Evolutionary conservation across 257 asterid species (phyloP).

Genomic region (Ballota nigra): DNA sequence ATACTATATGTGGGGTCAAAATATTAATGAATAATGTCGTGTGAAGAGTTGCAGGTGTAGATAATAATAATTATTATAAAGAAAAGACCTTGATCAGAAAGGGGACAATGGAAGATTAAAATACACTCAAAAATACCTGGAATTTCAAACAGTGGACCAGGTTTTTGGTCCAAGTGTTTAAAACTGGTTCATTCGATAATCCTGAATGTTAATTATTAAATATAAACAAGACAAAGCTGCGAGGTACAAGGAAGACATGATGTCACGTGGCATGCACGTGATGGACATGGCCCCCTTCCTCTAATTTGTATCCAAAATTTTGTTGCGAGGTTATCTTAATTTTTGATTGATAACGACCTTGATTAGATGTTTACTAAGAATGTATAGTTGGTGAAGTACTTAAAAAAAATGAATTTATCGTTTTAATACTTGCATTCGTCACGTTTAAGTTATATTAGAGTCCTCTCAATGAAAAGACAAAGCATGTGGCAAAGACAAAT

Average conservation of each 20-base stretch:
- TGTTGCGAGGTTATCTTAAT: background rate
- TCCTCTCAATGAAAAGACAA: too few species aligned
- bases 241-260: conserved; percentile 31
- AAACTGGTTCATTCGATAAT: conserved; percentile 20
- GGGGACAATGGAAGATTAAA: conserved; percentile 39
- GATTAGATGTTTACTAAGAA: too few species aligned
- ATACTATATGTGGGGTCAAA: conserved; percentile 12
- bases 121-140: conserved; percentile 21
- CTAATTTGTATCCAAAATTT: background rate
- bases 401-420: too few species aligned
- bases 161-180: conserved; percentile 33
- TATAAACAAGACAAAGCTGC: conserved; percentile 28
- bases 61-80: background rate
- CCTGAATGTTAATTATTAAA: conserved; percentile 12
- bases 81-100: conserved; percentile 13
- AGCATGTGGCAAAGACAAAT: too few species aligned
- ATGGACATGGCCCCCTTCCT: conserved; percentile 20
- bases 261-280: conserved; percentile 39
- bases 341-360: too few species aligned
- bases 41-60: conserved; percentile 6
- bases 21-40: conserved; percentile 3
- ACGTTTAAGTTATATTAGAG: too few species aligned
- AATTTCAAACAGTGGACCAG: conserved; percentile 36
- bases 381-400: background rate
- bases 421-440: too few species aligned